Base-by-base conservation (phyloP, 2,329 filamentous ascomycete species). In the Fusarium phyllophilum region DNA sequence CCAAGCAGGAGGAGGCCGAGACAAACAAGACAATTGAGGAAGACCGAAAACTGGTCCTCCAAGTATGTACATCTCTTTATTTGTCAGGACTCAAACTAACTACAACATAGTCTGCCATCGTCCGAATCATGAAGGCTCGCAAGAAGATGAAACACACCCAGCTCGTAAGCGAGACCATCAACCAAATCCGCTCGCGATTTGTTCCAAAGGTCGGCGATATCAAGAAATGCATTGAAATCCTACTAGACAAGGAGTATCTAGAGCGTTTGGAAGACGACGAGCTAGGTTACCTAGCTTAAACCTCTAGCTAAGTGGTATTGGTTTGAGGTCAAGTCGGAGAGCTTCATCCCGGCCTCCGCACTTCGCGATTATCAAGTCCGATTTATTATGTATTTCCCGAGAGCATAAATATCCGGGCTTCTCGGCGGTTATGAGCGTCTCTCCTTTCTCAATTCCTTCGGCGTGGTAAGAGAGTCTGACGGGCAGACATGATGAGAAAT, bases 11-110 rank as follows among this genome's bases (percentile, higher is more conserved):
- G 83, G 93, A 95, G 74, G 95, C 94, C 71, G 96, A 99, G 81
- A 99, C 96, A 12, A 97, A 98, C 87, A 99, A 99, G 90, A 98
- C 95, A 7, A 98, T 99, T 77, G 96, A 99, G 85, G 96, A 99
- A 84, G 96, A 99, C 82, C 90, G 96, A 71, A 98, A 98, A 85
- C 87, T 99, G 70, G 89, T 99, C 67, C 93, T 98, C 81, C 96
- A 99, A 92, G 96, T 97, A 89, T 83, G 92, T 64, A n/a, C 15
- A 22, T 13, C 61, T 39, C 11, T 48, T 15, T 46, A n/a, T 39
- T 33, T 22, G 20, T 24, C 18, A 49, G 8, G 24, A 22, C 14
- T 31, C 34, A 31, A 56, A 39, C 79, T 82, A 78, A 83, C 73
- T 39, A 13, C 36, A 17, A 52, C 46, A 36, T 64, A 99, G 96